A percentile compares a stretch with the other conserved stretches of the same genome.
phyloP scores from a whole-genome alignment of 176 grass and related monocot genomes.

The Carex littledalei region DNA sequence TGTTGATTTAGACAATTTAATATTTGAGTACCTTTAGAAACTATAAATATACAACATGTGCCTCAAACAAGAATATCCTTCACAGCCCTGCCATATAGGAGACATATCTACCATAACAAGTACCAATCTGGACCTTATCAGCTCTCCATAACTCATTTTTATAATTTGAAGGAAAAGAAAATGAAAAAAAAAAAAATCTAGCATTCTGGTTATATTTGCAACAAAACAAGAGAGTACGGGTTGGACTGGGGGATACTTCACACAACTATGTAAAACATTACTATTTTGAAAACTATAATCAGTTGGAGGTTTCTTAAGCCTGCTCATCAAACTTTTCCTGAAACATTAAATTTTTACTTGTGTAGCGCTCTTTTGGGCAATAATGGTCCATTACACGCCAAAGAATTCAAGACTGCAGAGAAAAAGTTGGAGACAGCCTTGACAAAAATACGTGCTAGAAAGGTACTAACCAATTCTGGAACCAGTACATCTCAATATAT shows the following conservation, averaged over 20 bases:
- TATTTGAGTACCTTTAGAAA: neutral
- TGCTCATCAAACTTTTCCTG: constrained; percentile 5
- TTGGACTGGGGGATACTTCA: neutral
- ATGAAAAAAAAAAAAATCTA: neutral
- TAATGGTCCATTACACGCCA: constrained; percentile 35
- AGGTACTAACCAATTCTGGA: constrained; percentile 30
- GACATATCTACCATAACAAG: neutral
- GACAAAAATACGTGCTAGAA: constrained; percentile 77
- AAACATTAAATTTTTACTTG: neutral
- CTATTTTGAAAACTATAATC: neutral
- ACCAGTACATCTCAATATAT: neutral
- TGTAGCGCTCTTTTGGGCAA: constrained; percentile 57
- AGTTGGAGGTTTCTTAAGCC: neutral
- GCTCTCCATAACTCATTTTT: neutral
- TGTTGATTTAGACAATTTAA: neutral
- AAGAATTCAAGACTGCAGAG: constrained; percentile 63
- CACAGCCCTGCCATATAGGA: neutral
- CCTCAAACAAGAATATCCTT: neutral
- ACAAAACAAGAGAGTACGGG: neutral
- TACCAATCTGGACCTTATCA: neutral
- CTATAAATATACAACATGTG: neutral
- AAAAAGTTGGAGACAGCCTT: constrained; percentile 62
- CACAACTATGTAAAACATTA: neutral
- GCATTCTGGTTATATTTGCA: neutral
- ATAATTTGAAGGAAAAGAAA: neutral